These are phyloP conservation scores for Tirmania nivea DNA, from an alignment of 495 filamentous ascomycete genomes.

Conservation along the genomic window DNA sequence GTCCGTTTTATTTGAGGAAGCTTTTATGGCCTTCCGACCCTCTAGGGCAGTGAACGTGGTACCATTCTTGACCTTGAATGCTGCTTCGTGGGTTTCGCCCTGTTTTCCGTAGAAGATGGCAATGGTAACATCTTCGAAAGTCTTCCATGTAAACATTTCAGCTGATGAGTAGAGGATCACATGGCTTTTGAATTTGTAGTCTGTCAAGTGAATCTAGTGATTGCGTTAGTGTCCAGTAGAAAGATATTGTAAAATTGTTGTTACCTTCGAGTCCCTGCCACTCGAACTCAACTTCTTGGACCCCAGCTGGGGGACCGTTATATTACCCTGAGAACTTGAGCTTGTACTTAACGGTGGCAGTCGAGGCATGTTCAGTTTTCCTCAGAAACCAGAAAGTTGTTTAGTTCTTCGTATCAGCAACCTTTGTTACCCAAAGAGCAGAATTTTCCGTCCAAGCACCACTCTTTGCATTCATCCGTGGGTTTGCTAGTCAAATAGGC, in stretches of 20 bases:
- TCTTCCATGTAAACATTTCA: constrained; percentile 54
- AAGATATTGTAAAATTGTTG: not conserved
- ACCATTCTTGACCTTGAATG: constrained; percentile 26
- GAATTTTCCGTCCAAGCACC: constrained; percentile 28
- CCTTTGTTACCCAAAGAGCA: constrained; percentile 35
- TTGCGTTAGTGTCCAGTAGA: not conserved
- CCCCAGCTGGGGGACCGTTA: constrained; percentile 42
- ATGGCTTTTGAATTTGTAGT: constrained; percentile 44
- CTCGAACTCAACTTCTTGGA: constrained; percentile 35
- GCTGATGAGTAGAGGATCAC: constrained; percentile 53
- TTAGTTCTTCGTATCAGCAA: constrained; percentile 24
- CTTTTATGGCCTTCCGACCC: constrained; percentile 11
- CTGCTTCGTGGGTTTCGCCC: constrained; percentile 49
- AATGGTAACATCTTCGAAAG: constrained; percentile 34
- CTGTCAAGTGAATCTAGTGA: constrained; percentile 36
- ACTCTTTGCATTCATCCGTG: constrained; percentile 22
- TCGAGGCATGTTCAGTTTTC: constrained; percentile 38
- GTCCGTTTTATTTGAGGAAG: constrained; percentile 18
- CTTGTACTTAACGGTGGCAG: constrained; percentile 35
- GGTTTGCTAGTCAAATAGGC: constrained; percentile 33
- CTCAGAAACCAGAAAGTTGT: constrained; percentile 43
- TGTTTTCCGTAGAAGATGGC: constrained; percentile 48
- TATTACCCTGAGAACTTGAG: constrained; percentile 34
- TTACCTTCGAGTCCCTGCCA: constrained; percentile 49
- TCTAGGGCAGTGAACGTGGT: constrained; percentile 31